Percentiles rank a stretch among this genome's conserved stretches.
phyloP scores from a whole-genome alignment of 169 alveolate genomes.

The Cryptosporidium parvum region DNA sequence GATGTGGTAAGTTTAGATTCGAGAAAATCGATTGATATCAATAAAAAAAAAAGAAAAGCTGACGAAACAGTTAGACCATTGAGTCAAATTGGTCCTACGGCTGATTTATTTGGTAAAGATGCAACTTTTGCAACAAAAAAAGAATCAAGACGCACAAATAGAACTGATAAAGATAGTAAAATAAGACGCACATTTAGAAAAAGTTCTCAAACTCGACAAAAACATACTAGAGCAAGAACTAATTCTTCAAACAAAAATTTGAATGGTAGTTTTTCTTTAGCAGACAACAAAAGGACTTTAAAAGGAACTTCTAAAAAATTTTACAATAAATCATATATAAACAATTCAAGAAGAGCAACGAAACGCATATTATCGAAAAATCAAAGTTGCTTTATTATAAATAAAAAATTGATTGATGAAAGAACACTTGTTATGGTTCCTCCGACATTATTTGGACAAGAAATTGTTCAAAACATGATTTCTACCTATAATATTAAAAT shows the following conservation, averaged over 20 bases:
- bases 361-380: background rate
- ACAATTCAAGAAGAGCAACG: background rate
- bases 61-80: background rate
- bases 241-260: background rate
- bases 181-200: background rate
- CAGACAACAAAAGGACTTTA: background rate
- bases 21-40: background rate
- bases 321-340: background rate
- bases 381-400: background rate
- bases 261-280: background rate
- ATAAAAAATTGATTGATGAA: background rate
- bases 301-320: background rate
- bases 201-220: background rate
- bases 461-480: background rate
- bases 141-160: background rate
- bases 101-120: background rate
- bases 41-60: background rate
- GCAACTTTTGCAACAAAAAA: background rate
- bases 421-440: background rate
- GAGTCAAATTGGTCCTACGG: background rate
- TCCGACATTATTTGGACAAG: background rate
- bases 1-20: background rate
- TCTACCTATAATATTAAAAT: background rate
- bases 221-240: background rate
- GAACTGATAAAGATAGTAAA: background rate